phyloP scores from a whole-genome alignment of 352 stramenopile genomes.

The Phytophthora fragariae region DNA sequence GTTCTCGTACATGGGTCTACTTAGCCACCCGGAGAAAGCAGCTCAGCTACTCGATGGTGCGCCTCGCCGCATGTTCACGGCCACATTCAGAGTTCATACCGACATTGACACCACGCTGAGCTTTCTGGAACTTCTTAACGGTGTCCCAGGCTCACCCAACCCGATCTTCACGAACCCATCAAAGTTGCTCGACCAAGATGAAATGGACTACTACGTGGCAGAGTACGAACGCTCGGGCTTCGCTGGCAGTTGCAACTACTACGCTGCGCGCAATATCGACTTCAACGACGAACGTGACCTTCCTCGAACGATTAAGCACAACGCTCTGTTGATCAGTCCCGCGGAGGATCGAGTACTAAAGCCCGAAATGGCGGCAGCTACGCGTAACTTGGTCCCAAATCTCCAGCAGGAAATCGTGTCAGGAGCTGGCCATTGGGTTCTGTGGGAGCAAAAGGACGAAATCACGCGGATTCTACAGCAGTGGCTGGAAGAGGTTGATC shows the following conservation, averaged over 20 bases:
- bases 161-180: conserved; percentile 49
- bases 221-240: conserved; percentile 66
- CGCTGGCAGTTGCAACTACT: conserved; percentile 59
- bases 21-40: conserved; percentile 45
- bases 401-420: conserved; percentile 56
- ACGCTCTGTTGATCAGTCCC: conserved; percentile 67
- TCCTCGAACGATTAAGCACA: conserved; percentile 44
- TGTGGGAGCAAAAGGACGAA: conserved; percentile 62
- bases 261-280: conserved; percentile 60
- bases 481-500: conserved; percentile 45
- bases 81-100: conserved; percentile 52
- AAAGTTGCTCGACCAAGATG: conserved; percentile 49
- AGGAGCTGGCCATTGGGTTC: conserved; percentile 65
- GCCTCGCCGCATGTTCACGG: conserved; percentile 58
- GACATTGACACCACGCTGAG: conserved; percentile 38
- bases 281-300: conserved; percentile 54
- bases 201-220: conserved; percentile 68
- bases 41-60: conserved; percentile 46
- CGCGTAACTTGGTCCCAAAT: conserved; percentile 55
- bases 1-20: conserved; percentile 74
- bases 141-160: conserved; percentile 40
- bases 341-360: conserved; percentile 59
- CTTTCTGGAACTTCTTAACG: conserved; percentile 37
- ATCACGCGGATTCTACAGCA: conserved; percentile 45
- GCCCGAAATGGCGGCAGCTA: conserved; percentile 63